Evolutionary conservation across 345 rosid genomes (phyloP), one percentile per base, ranked within the genome.

Genomic region (Heritiera littoralis): DNA sequence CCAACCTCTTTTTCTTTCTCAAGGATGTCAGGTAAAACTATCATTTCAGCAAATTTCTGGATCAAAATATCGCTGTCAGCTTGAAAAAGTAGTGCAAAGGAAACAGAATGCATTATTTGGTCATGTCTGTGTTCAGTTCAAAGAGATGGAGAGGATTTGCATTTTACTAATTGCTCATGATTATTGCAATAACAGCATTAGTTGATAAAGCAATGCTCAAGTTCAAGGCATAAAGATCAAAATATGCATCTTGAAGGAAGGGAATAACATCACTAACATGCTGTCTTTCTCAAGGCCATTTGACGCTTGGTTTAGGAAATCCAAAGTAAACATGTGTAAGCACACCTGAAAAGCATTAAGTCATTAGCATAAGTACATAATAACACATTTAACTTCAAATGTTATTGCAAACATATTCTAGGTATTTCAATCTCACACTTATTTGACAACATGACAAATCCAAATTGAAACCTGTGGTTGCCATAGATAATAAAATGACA

Each of bases 201-300:
- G 15, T 72, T 14, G 76, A 72, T 23, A 52, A 72, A 6, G 60
- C 9, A 67, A 45, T 43, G 77, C 77, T 41, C 5, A 35, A 51
- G 35, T 15, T 17, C 5, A 55, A 59, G 38, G 52, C n/a, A n/a
- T 5, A 58, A 46, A 60, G 30, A 75, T 75, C n/a, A 60, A 75
- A 60, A 40, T 7, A 74, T 41, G 65, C 28, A 75, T 13, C 35
- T 32, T 35, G 20, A 23, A 66, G n/a, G 55, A 69, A 75, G 63
- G 7, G 55, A 80, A 64, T 54, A 76, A 68, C 59, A 75, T 77
- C 73, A 91, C 94, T 89, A 38, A 91, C 99, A 91, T 86, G 85
- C 94, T 86, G 85, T 94, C 99, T 88, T 90, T 96, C 88, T 96
- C 99, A n/a, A 96, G 91, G 82, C 94, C 95, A 82, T 91, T 89